Evolutionary conservation across 768 basidiomycete genomes (phyloP).

Genomic region (Amanita rubescens): DNA sequence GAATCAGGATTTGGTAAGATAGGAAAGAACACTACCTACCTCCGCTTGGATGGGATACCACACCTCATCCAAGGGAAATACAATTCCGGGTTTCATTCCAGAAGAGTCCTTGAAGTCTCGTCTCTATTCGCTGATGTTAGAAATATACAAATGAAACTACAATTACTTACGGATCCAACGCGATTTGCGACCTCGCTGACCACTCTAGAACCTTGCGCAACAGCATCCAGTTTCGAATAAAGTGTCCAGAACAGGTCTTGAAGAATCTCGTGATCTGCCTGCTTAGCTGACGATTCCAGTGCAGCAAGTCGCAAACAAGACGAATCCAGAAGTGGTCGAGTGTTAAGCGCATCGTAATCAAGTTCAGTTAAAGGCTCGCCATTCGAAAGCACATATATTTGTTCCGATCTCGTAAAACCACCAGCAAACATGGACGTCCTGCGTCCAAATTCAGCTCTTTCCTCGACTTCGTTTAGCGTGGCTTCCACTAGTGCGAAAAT

Average conservation of each 20-base stretch:
- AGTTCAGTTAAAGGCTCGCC: slow-evolving; percentile 20
- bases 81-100: slow-evolving; percentile 62
- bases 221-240: slow-evolving; percentile 92
- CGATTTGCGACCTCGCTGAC: slow-evolving; percentile 86
- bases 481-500: slow-evolving; percentile 78
- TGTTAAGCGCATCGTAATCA: slow-evolving; percentile 9
- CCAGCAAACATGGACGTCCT: slow-evolving; percentile 34
- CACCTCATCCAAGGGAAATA: slow-evolving; percentile 81
- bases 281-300: slow-evolving; percentile 64
- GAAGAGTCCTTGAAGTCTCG: slow-evolving; percentile 88
- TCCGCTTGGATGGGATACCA: slow-evolving; percentile 88
- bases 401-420: slow-evolving; percentile 36
- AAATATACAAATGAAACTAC: background rate
- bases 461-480: slow-evolving; percentile 87
- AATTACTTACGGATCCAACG: slow-evolving; percentile 80
- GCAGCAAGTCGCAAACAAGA: slow-evolving; percentile 52
- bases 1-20: slow-evolving; percentile 2
- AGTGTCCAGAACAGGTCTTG: slow-evolving; percentile 95
- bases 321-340: slow-evolving; percentile 14
- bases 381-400: slow-evolving; percentile 42
- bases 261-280: slow-evolving; percentile 77
- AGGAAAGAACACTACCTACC: slow-evolving; percentile 34
- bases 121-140: slow-evolving; percentile 41
- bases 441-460: slow-evolving; percentile 76
- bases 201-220: slow-evolving; percentile 84